Base-by-base conservation (phyloP, 805 yeast genomes). In the Candida andamanensis region DNA sequence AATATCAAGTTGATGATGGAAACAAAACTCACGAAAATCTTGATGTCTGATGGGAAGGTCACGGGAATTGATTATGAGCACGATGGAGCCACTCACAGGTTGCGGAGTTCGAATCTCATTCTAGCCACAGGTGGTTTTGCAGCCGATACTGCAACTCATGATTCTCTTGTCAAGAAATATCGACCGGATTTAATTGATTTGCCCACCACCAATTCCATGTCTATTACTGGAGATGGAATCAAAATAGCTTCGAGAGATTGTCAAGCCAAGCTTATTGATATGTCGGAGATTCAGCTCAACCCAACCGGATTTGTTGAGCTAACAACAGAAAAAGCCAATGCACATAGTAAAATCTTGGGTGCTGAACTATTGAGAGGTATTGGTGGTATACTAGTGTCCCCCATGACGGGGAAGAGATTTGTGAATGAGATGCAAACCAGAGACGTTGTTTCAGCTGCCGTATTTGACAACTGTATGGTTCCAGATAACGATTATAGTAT, bases 71-170 rank as follows among this genome's bases (percentile, higher is more conserved):
- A 61, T 17, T 72, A 68, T 40, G 40, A 47, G 8, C 21, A 33
- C 4, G 32, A 33, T 6, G 36, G 36, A 3, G 21, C 28, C 4
- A 24, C 29, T 13, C 26, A 33, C 29, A 17, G 17, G 2, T 13
- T 44, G 17, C 23, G 17, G 8, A 40, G 49, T 8, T 32, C 37
- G 30, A 28, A 40, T 61, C 63, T 76, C 1, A 63, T 76, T 1
- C 53, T 76, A 27, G 76, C 80, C 18, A 74, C 81, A 5, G 83
- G 83, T 28, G 83, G 83, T 4, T 75, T 60, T 45, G 68, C 75
- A 3, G 69, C 65, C 3, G 69, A 63, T 44, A 46, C 52, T 12
- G 53, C 50, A 34, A 54, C 67, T 1, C 52, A 56, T 26, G 58
- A 60, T 26, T 47, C 54, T 5, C 39, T 62, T 15, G 41, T 76